Conservation (phyloP, 106 monocot genomes). For the Alisma plantagoaquatica region DNA sequence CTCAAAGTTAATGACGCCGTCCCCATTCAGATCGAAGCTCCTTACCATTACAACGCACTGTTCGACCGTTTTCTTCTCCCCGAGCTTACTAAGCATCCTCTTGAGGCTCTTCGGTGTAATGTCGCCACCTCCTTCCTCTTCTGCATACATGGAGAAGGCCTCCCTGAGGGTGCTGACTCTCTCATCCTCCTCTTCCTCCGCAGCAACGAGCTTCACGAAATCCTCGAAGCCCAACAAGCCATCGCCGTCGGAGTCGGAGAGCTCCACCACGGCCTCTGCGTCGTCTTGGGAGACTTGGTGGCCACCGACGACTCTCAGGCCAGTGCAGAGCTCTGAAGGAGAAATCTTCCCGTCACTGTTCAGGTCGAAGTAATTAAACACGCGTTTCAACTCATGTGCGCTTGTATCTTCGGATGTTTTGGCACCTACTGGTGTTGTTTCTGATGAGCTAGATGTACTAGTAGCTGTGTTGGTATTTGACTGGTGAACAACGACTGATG, state of each 20-base stretch:
- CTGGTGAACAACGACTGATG: not conserved
- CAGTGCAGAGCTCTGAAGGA: slow-evolving; percentile 19
- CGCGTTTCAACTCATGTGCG: slow-evolving; percentile 1
- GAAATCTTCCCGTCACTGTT: slow-evolving; percentile 38
- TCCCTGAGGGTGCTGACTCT: slow-evolving; percentile 17
- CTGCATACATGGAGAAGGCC: slow-evolving; percentile 42
- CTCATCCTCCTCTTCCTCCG: slow-evolving; percentile 26
- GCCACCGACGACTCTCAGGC: slow-evolving; percentile 19
- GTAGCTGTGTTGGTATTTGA: too few relatives aligned
- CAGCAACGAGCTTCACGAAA: slow-evolving; percentile 20
- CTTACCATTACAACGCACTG: slow-evolving; percentile 40
- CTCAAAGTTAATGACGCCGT: slow-evolving; percentile 52
- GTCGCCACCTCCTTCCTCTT: slow-evolving; percentile 17
- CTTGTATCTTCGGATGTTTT: not conserved
- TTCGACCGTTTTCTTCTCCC: slow-evolving; percentile 19
- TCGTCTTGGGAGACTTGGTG: slow-evolving; percentile 26
- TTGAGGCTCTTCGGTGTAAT: slow-evolving; percentile 40
- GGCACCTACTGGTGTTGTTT: too few relatives aligned
- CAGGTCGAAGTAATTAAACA: slow-evolving; percentile 25
- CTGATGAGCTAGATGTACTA: too few relatives aligned
- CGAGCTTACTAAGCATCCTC: slow-evolving; percentile 27
- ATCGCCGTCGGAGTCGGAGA: slow-evolving; percentile 29
- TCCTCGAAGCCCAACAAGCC: slow-evolving; percentile 30
- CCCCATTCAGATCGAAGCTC: slow-evolving; percentile 40
- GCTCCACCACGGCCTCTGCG: slow-evolving; percentile 24